Evolutionary conservation across 495 filamentous ascomycete genomes (phyloP).

Genomic region (Penicillium odoratum): DNA sequence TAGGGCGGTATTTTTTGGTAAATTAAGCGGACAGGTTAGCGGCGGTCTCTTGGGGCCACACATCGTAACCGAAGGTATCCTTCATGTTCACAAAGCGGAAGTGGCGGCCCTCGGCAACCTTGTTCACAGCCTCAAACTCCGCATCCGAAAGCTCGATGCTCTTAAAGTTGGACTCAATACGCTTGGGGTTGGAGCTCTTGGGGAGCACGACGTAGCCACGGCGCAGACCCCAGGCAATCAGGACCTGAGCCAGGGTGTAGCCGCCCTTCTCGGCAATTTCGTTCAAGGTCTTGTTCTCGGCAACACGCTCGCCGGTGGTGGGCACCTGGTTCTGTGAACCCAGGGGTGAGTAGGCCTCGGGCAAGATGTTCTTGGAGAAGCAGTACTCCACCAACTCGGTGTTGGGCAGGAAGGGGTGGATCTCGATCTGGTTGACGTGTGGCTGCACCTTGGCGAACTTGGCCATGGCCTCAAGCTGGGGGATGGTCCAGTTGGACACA

Average conservation of each 20-base stretch:
- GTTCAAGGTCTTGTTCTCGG: conserved; percentile 59
- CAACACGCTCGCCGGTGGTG: conserved; percentile 62
- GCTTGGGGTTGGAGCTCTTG: conserved; percentile 63
- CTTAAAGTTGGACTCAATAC: conserved; percentile 68
- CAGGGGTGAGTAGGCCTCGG: conserved; percentile 74
- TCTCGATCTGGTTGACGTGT: conserved; percentile 87
- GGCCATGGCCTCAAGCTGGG: conserved; percentile 67
- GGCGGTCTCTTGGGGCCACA: conserved; percentile 50
- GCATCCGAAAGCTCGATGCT: conserved; percentile 55
- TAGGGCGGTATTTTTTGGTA: conserved; percentile 6
- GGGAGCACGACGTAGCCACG: conserved; percentile 72
- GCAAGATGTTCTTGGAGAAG: conserved; percentile 68
- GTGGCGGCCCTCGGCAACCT: conserved; percentile 59
- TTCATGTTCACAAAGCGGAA: conserved; percentile 81
- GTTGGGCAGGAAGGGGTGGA: conserved; percentile 90
- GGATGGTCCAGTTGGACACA: conserved; percentile 79
- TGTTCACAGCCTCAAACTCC: conserved; percentile 59
- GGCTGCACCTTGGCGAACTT: conserved; percentile 66
- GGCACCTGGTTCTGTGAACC: conserved; percentile 63
- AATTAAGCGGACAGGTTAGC: conserved; percentile 39
- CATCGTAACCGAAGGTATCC: conserved; percentile 61
- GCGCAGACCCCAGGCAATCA: conserved; percentile 69
- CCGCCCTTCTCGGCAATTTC: conserved; percentile 62
- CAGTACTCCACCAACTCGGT: conserved; percentile 64
- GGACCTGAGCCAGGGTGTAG: conserved; percentile 63